Conservation (phyloP, 2,329 filamentous ascomycete species). For the Ophiosphaerella korrae region DNA sequence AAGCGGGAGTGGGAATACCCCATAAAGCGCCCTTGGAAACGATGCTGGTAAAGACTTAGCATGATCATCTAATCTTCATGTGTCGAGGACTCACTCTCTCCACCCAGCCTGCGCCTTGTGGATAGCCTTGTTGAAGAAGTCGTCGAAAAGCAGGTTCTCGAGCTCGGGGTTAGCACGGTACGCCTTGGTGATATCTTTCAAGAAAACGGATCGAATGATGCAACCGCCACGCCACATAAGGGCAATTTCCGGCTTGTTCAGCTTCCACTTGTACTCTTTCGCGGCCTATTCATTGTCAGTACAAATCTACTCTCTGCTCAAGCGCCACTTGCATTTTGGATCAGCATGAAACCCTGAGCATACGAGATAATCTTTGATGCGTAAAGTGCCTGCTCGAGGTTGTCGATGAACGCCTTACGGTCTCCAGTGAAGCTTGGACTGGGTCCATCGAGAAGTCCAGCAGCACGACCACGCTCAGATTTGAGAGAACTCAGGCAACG, state of each 20-base stretch:
- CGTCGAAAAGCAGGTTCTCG: slow-evolving; percentile 97
- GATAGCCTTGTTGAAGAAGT: slow-evolving; percentile 99
- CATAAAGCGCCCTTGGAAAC: slow-evolving; percentile 90
- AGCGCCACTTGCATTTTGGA: slow-evolving; percentile 78
- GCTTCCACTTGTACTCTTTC: slow-evolving; percentile 95
- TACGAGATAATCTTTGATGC: slow-evolving; percentile 99
- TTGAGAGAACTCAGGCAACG: slow-evolving; percentile 95
- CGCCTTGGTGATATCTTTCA: slow-evolving; percentile 98
- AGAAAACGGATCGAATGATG: slow-evolving; percentile 99
- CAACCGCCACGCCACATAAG: slow-evolving; percentile 99
- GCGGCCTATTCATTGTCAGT: slow-evolving; percentile 67
- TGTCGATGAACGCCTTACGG: slow-evolving; percentile 90
- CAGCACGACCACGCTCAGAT: slow-evolving; percentile 84
- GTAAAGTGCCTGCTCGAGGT: slow-evolving; percentile 98
- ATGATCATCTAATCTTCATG: not conserved
- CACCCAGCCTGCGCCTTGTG: slow-evolving; percentile 78
- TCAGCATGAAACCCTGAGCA: slow-evolving; percentile 99
- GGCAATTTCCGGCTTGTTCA: slow-evolving; percentile 99
- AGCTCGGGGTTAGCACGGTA: slow-evolving; percentile 91
- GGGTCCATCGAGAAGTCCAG: slow-evolving; percentile 77
- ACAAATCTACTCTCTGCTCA: not conserved
- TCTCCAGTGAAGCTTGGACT: slow-evolving; percentile 82
- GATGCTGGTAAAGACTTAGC: slow-evolving; percentile 64
- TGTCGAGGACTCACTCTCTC: slow-evolving; percentile 42
- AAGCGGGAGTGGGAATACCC: slow-evolving; percentile 94